Base-by-base conservation (phyloP, 192 early-diverging fungal species). In the Gonapodya sp. region DNA sequence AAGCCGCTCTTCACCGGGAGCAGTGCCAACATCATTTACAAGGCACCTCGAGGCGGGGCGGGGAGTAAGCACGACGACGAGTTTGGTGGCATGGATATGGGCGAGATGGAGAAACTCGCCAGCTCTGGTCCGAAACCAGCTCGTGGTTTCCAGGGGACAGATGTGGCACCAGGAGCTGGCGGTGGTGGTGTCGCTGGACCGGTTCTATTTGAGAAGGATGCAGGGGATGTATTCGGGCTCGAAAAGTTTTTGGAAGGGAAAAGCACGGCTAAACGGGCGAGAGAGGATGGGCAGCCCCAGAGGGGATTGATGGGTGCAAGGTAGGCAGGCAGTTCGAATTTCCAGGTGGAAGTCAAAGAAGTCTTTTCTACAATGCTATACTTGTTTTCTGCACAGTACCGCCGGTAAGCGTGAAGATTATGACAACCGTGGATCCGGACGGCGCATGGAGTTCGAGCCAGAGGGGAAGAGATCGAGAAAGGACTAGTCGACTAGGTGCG, bases 161-260 rank as follows among this genome's bases (percentile, higher is more conserved):
- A 92, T 2, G 89, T 85, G 14, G 86, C 86, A 31, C n/a, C n/a
- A n/a, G n/a, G n/a, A n/a, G 79, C 83, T 18, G 89, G 81, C n/a
- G 87, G 86, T 78, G 31, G 35, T 31, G 36, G 31, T 36, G 34
- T 93, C 14, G 87, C 88, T 46, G 96, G 95, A 0, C 97, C 97
- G 2, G 96, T 99, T 0, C 92, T 95, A 83, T 99, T 98, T 88
- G 95, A 99, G 84, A 94, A 90, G 85, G 95, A 94, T 77, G 83
- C 81, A 8, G 86, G 84, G 1, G 97, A 99, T 88, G 89, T 94
- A 80, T 99, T 97, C 92, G 96, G 96, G 33, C 83, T 98, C 36
- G 93, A 96, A 35, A 90, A 89, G 16, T 99, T 99, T 84, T 89
- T 96, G 83, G 88, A 88, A 77, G 86, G 46, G 46, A 64, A 64